Evolutionary conservation across 345 rosid genomes (phyloP).

Genomic region (Lepidium didymum): DNA sequence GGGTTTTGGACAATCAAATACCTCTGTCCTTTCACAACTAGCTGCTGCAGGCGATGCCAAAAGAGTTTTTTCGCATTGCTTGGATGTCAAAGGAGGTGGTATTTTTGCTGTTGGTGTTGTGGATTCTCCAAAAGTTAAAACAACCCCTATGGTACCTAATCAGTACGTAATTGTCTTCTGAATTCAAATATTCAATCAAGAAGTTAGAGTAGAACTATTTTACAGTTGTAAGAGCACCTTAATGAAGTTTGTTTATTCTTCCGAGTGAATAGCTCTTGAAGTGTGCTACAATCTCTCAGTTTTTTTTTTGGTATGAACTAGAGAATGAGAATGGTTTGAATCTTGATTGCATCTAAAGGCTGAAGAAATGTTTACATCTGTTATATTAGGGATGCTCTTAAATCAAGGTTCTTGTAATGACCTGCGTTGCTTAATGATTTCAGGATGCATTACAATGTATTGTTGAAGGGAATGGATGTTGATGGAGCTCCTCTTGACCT

Average conservation of each 20-base stretch:
- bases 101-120: conserved; percentile 73
- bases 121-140: conserved; percentile 54
- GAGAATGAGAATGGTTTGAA: neutral
- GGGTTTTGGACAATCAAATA: conserved; percentile 85
- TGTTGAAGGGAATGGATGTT: conserved; percentile 65
- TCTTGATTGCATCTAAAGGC: neutral
- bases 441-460: conserved; percentile 87
- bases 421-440: conserved; percentile 13
- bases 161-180: conserved; percentile 45
- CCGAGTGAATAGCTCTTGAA: neutral
- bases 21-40: conserved; percentile 82
- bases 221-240: neutral
- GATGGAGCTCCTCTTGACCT: conserved; percentile 44
- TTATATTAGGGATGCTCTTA: neutral
- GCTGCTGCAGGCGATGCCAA: conserved; percentile 56
- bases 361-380: neutral
- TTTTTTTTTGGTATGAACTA: neutral
- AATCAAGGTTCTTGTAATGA: conserved; percentile 4
- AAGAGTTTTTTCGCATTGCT: conserved; percentile 72
- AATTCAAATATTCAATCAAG: neutral
- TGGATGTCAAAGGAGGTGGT: conserved; percentile 78
- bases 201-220: neutral
- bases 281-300: neutral
- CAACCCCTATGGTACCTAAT: conserved; percentile 71
- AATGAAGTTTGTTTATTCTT: neutral